These are phyloP conservation scores for Purpureocillium lavendulum DNA, from an alignment of 2,329 filamentous ascomycete species.

Conservation along the genomic window DNA sequence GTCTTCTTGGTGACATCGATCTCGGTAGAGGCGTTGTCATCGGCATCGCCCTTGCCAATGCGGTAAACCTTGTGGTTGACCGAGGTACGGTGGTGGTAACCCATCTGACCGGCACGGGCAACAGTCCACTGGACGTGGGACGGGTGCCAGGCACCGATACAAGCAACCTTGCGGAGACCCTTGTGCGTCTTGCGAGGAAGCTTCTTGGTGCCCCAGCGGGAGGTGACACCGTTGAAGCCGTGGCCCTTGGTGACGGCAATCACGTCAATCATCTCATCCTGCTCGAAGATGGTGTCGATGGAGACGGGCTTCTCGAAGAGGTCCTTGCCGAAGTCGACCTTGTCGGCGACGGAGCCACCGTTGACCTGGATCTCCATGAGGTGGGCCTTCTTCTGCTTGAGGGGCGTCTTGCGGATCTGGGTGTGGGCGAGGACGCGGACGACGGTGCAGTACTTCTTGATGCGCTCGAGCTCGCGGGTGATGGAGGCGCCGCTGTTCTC, in stretches of 20 bases:
- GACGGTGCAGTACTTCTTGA: constrained; percentile 99
- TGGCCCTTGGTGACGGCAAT: constrained; percentile 99
- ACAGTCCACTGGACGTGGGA: constrained; percentile 99
- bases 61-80: constrained; percentile 99
- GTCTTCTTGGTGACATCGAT: constrained; percentile 98
- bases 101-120: constrained; percentile 98
- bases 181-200: constrained; percentile 99
- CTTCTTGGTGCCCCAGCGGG: constrained; percentile 99
- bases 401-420: constrained; percentile 96
- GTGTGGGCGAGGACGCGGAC: constrained; percentile 99
- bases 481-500: constrained; percentile 85
- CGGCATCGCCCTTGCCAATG: constrained; percentile 85
- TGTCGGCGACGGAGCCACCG: constrained; percentile 90
- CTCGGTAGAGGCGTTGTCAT: constrained; percentile 89
- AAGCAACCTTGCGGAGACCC: constrained; percentile 99
- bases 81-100: constrained; percentile 99
- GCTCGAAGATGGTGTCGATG: constrained; percentile 92
- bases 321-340: constrained; percentile 90
- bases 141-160: constrained; percentile 99
- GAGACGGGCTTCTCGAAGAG: constrained; percentile 99
- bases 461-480: constrained; percentile 97
- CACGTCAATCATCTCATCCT: constrained; percentile 98
- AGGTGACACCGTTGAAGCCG: constrained; percentile 95
- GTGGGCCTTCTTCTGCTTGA: constrained; percentile 99
- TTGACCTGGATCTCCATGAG: constrained; percentile 99